phyloP scores from a whole-genome alignment of 2,329 filamentous ascomycete genomes.

The Aspergillus glaucus region DNA sequence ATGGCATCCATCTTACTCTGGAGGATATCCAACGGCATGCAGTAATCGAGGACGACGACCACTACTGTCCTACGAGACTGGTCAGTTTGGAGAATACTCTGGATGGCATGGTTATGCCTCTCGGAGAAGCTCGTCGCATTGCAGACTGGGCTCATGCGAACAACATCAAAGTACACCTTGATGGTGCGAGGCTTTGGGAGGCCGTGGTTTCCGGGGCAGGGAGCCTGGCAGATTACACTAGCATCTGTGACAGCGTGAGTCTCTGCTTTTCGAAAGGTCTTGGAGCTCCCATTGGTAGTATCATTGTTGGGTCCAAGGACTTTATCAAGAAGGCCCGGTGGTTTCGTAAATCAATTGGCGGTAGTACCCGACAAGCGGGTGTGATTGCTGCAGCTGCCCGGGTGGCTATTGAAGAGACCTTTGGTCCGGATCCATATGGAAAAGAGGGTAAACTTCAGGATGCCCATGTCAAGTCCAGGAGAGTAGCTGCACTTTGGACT shows the following conservation, averaged over 20 bases:
- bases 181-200: slow-evolving; percentile 78
- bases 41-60: slow-evolving; percentile 60
- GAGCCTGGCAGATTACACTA: slow-evolving; percentile 59
- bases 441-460: slow-evolving; percentile 56
- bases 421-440: slow-evolving; percentile 52
- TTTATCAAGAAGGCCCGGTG: slow-evolving; percentile 65
- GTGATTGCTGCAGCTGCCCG: slow-evolving; percentile 69
- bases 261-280: slow-evolving; percentile 79
- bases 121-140: slow-evolving; percentile 64
- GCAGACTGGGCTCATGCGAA: slow-evolving; percentile 61
- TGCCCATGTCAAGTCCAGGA: slow-evolving; percentile 58
- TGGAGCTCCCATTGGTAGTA: slow-evolving; percentile 72
- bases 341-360: slow-evolving; percentile 74
- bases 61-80: slow-evolving; percentile 71
- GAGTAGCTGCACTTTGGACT: slow-evolving; percentile 61
- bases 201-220: slow-evolving; percentile 66
- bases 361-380: slow-evolving; percentile 69
- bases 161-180: slow-evolving; percentile 65
- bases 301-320: slow-evolving; percentile 56
- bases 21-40: slow-evolving; percentile 66
- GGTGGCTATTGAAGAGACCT: slow-evolving; percentile 74
- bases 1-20: slow-evolving; percentile 67
- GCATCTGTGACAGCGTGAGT: slow-evolving; percentile 65
- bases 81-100: slow-evolving; percentile 85
- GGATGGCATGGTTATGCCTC: slow-evolving; percentile 69